Evolutionary conservation across 768 basidiomycete species (phyloP).

Genomic region (Leccinum ochraceum): DNA sequence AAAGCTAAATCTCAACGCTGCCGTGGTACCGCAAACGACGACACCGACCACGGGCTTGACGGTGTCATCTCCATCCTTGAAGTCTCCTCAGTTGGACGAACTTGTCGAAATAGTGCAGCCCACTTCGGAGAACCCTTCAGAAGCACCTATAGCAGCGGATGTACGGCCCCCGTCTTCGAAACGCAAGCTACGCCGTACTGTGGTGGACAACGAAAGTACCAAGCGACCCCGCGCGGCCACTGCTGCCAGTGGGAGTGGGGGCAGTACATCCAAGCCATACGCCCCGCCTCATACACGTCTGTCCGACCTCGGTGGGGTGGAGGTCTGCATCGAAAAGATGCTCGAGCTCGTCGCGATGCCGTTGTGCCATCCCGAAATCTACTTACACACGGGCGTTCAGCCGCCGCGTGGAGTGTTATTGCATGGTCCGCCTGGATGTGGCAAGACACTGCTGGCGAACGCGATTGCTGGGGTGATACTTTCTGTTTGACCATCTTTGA

Average conservation of each 20-base stretch:
- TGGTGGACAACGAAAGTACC: slow-evolving; percentile 47
- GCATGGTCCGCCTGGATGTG: slow-evolving; percentile 96
- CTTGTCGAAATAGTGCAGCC: background rate
- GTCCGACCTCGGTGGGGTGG: slow-evolving; percentile 86
- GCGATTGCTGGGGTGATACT: slow-evolving; percentile 88
- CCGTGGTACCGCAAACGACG: background rate
- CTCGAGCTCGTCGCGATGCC: slow-evolving; percentile 97
- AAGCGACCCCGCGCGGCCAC: slow-evolving; percentile 54
- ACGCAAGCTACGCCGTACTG: slow-evolving; percentile 58
- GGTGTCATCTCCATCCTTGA: background rate
- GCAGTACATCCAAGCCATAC: slow-evolving; percentile 38
- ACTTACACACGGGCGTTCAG: slow-evolving; percentile 89
- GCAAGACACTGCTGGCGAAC: slow-evolving; percentile 92
- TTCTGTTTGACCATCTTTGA: background rate
- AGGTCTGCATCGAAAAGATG: slow-evolving; percentile 85
- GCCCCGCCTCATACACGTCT: slow-evolving; percentile 74
- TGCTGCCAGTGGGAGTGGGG: slow-evolving; percentile 12
- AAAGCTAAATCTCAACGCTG: slow-evolving; percentile 67
- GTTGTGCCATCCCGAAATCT: slow-evolving; percentile 92
- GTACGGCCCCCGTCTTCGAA: slow-evolving; percentile 43
- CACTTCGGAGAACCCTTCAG: background rate
- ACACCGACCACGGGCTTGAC: slow-evolving; percentile 4
- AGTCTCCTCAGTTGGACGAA: background rate
- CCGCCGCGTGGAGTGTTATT: slow-evolving; percentile 90
- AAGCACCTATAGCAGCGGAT: slow-evolving; percentile 3